A percentile compares a stretch with the other conserved stretches of the same genome.
These are phyloP conservation scores for Apophysomyces trapeziformis DNA, from an alignment of 371 early-diverging fungal genomes.

Conservation along the genomic window DNA sequence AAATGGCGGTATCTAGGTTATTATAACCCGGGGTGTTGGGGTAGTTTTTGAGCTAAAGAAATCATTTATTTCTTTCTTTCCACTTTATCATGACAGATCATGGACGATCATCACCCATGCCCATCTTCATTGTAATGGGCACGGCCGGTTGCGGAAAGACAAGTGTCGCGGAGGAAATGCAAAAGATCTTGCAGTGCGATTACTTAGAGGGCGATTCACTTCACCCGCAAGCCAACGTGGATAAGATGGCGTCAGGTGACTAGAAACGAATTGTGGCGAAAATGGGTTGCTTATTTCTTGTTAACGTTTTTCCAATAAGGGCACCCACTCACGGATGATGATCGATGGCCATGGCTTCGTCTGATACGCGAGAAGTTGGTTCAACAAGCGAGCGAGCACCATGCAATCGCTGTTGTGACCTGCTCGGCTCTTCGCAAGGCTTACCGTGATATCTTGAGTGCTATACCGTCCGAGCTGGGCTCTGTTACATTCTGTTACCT, in stretches of 20 bases:
- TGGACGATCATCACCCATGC: conserved; percentile 17
- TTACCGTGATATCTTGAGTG: conserved; percentile 65
- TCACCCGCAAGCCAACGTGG: conserved; percentile 59
- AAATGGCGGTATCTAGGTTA: not conserved
- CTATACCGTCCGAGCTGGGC: conserved; percentile 33
- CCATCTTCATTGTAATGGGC: conserved; percentile 56
- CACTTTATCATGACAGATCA: conserved; percentile 2
- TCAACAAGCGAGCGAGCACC: conserved; percentile 11
- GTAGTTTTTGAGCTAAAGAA: not conserved
- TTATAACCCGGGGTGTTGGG: not conserved
- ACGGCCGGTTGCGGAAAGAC: conserved; percentile 69
- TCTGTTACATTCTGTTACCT: conserved; percentile 63
- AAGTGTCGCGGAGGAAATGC: conserved; percentile 54
- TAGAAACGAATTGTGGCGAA: not conserved
- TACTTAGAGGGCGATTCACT: conserved; percentile 69
- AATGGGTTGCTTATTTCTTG: too few relatives aligned
- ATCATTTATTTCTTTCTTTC: not conserved
- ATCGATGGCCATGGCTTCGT: conserved; percentile 71
- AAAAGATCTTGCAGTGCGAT: conserved; percentile 41
- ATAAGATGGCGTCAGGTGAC: conserved; percentile 65
- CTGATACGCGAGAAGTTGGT: conserved; percentile 38
- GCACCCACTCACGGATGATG: conserved; percentile 62
- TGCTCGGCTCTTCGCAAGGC: conserved; percentile 67
- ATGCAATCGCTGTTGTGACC: conserved; percentile 43
- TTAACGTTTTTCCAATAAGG: conserved; percentile 32